Base-by-base conservation (phyloP, 2,329 filamentous ascomycete genomes). In the Ophidiomyces ophidiicola region DNA sequence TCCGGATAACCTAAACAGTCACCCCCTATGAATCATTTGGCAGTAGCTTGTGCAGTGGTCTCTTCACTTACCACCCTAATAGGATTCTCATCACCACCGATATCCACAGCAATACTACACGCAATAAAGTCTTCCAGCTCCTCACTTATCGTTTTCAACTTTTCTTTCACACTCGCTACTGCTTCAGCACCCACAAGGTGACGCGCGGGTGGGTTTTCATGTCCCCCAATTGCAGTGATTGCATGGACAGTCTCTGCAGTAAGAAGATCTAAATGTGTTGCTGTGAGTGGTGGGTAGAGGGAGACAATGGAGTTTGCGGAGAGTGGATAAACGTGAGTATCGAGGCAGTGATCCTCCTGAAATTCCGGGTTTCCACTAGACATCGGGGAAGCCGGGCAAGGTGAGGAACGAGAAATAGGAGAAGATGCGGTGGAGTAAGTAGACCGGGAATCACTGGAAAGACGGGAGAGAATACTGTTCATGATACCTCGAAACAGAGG, bases 101-200 rank as follows among this genome's bases (percentile, higher is more conserved):
- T 60, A 57, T 94, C 87, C 11, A 90, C 86, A 0, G 83, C 80
- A 48, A 81, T 70, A 53, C 86, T 94, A 18, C 86, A 80, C 51
- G 93, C 85, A 19, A 94, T 80, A 60, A 96, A 96, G 50, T 96
- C 90, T 59, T 96, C 90, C 41, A 96, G 65, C 64, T 96, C 90
- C 58, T 96, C 87, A 46, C 85, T 93, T 2, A 94, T 84, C 1
- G 86, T 94, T 66, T 92, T 94, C 41, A 98, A 66, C 63, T 96
- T 96, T 63, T 96, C 90, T 58, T 88, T 92, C 26, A 96, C 88
- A 28, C 82, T 82, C 4, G 76, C 71, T 8, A 88, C 81, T 0
- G 84, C 88, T 59, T 96, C 90, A 39, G 81, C 76, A 0, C 90
- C 88, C 2, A 96, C 87, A 52, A 96, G 94, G 57, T 96, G 88